phyloP scores from a whole-genome alignment of 2,329 filamentous ascomycete genomes.

The Shiraia sp. region DNA sequence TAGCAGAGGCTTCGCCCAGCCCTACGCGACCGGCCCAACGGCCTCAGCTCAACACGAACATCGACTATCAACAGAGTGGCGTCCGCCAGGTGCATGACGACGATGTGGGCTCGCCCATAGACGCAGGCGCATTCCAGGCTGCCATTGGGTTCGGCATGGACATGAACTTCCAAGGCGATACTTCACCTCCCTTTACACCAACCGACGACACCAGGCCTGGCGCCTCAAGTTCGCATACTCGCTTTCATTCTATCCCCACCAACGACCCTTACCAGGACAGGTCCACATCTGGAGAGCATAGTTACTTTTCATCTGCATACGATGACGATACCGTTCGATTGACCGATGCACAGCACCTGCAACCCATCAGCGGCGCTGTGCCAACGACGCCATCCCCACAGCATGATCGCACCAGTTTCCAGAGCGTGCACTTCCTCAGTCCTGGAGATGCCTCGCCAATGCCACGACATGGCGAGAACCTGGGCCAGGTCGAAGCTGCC shows the following conservation, averaged over 20 bases:
- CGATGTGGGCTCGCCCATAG: slow-evolving; percentile 46
- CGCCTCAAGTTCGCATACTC: too few species aligned
- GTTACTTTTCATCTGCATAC: slow-evolving; percentile 59
- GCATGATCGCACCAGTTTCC: slow-evolving; percentile 55
- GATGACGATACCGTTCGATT: slow-evolving; percentile 64
- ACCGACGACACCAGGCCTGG: too few species aligned
- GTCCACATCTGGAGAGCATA: slow-evolving; percentile 56
- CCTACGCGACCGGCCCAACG: slow-evolving; percentile 39
- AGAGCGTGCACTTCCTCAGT: slow-evolving; percentile 58
- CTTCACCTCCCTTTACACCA: slow-evolving; percentile 33
- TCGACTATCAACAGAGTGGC: slow-evolving; percentile 33
- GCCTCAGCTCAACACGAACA: slow-evolving; percentile 43
- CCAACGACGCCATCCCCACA: slow-evolving; percentile 44
- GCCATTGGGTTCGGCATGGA: slow-evolving; percentile 54
- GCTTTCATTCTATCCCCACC: slow-evolving; percentile 53
- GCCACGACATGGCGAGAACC: slow-evolving; percentile 64
- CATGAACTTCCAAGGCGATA: slow-evolving; percentile 50
- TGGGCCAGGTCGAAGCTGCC: slow-evolving; percentile 61
- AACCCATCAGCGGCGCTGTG: slow-evolving; percentile 60
- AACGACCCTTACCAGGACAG: slow-evolving; percentile 40
- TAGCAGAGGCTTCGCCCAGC: slow-evolving; percentile 57
- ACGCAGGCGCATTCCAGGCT: slow-evolving; percentile 52
- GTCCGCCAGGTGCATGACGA: slow-evolving; percentile 41
- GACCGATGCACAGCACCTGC: slow-evolving; percentile 60
- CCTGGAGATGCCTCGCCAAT: slow-evolving; percentile 46